Percentiles rank a stretch among this genome's conserved stretches.
Evolutionary conservation across 495 filamentous ascomycete species (phyloP).

Genomic region (Xylaria flabelliformis): DNA sequence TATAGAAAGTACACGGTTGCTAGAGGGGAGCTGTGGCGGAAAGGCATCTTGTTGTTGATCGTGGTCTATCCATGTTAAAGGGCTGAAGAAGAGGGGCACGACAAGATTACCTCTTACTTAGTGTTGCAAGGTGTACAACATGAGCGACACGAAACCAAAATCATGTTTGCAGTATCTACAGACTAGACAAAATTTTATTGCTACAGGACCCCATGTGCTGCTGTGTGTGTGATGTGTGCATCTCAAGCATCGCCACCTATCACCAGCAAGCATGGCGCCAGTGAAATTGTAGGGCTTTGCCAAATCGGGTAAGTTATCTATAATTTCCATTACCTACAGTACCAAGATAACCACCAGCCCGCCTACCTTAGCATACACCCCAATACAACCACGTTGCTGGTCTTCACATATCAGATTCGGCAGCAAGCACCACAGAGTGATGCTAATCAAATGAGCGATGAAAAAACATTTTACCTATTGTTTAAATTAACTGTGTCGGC

Average conservation of each 20-base stretch:
- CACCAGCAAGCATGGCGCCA: not conserved
- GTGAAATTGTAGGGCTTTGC: conserved; percentile 6
- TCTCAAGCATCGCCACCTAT: not conserved
- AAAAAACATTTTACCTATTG: not conserved
- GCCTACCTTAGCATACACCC: not conserved
- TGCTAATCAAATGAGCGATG: not conserved
- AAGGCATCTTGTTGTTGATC: not conserved
- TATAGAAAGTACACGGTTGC: not conserved
- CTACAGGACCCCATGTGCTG: not conserved
- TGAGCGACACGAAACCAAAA: not conserved
- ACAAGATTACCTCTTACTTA: not conserved
- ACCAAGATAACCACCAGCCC: too few species aligned
- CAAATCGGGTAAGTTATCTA: conserved; percentile 12
- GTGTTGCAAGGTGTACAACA: not conserved
- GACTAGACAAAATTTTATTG: not conserved
- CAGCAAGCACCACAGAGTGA: not conserved
- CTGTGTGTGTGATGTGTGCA: not conserved
- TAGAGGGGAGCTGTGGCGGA: not conserved
- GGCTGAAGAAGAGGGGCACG: not conserved
- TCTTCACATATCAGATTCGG: not conserved
- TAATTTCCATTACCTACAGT: not conserved
- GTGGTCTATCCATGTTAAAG: not conserved
- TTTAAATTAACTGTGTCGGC: conserved; percentile 5
- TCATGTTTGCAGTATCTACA: not conserved
- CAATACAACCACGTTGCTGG: not conserved